Evolutionary conservation across 164 flowering plant species (phyloP).

Genomic region (Kalanchoe fedtschenkoi): DNA sequence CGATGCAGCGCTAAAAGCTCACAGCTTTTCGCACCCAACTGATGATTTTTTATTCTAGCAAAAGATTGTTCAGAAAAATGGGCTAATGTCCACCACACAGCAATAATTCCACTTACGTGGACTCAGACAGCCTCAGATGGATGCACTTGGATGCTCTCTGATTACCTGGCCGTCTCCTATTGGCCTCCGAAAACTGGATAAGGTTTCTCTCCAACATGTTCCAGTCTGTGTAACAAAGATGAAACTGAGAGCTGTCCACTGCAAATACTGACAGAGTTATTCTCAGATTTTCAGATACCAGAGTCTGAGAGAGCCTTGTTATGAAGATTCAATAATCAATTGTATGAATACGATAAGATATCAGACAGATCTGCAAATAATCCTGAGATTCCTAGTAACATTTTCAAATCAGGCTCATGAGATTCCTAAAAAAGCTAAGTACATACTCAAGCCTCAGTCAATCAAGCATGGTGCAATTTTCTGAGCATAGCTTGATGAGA

Average conservation of each 20-base stretch:
- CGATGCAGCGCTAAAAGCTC: neutral
- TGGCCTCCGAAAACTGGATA: constrained; percentile 28
- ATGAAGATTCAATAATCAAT: neutral
- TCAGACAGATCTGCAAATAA: neutral
- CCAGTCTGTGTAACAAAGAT: neutral
- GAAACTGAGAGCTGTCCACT: neutral
- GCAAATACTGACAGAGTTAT: neutral
- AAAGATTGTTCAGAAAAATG: neutral
- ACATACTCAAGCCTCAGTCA: too few relatives aligned
- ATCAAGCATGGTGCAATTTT: too few relatives aligned
- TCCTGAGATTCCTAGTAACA: too few relatives aligned
- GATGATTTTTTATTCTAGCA: neutral
- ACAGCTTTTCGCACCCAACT: neutral
- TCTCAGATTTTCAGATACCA: neutral
- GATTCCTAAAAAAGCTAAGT: too few relatives aligned
- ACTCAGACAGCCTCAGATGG: constrained; percentile 22
- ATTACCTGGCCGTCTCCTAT: constrained; percentile 27
- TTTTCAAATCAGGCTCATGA: too few relatives aligned
- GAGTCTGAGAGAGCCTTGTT: too few relatives aligned
- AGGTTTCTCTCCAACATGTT: constrained; percentile 13
- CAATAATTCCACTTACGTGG: constrained; percentile 43
- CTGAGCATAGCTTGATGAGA: too few relatives aligned
- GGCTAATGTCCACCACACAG: constrained; percentile 11
- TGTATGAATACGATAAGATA: neutral
- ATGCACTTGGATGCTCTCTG: constrained; percentile 29